phyloP scores from a whole-genome alignment of 441 rosid genomes.

The Bocquillonia castaneifolia region DNA sequence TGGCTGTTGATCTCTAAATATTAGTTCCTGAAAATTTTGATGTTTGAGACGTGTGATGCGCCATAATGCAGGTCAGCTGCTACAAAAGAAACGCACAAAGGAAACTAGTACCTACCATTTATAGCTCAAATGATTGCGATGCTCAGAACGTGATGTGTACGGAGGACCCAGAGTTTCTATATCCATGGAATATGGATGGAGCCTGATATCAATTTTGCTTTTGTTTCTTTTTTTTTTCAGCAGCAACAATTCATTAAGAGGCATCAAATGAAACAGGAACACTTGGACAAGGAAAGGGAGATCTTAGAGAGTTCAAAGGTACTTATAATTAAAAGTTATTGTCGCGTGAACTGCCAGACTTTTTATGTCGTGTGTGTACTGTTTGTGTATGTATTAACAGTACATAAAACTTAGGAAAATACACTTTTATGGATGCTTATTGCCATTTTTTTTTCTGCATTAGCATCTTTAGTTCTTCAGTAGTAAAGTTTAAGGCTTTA shows the following conservation, averaged over 20 bases:
- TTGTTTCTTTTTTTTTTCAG: too few relatives aligned
- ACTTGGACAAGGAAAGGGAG: not conserved
- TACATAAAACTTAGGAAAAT: not conserved
- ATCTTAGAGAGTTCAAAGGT: not conserved
- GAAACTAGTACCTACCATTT: not conserved
- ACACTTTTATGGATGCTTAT: not conserved
- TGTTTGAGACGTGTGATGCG: too few relatives aligned
- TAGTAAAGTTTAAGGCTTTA: not conserved
- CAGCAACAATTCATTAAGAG: too few relatives aligned
- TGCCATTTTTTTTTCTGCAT: not conserved
- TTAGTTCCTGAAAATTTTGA: not conserved
- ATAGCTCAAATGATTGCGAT: not conserved
- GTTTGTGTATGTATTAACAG: too few relatives aligned
- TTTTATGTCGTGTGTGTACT: too few relatives aligned
- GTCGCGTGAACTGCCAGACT: too few relatives aligned
- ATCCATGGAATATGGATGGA: not conserved
- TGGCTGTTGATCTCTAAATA: not conserved
- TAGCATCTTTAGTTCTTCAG: not conserved
- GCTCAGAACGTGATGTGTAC: not conserved
- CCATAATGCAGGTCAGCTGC: too few relatives aligned
- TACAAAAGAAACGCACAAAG: not conserved
- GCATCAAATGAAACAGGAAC: not conserved
- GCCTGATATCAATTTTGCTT: too few relatives aligned
- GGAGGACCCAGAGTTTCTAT: not conserved
- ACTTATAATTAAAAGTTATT: too few relatives aligned